Evolutionary conservation across 1,139 yeast genomes (phyloP).

Genomic region (Yamadazyma kanchanaburiensis): DNA sequence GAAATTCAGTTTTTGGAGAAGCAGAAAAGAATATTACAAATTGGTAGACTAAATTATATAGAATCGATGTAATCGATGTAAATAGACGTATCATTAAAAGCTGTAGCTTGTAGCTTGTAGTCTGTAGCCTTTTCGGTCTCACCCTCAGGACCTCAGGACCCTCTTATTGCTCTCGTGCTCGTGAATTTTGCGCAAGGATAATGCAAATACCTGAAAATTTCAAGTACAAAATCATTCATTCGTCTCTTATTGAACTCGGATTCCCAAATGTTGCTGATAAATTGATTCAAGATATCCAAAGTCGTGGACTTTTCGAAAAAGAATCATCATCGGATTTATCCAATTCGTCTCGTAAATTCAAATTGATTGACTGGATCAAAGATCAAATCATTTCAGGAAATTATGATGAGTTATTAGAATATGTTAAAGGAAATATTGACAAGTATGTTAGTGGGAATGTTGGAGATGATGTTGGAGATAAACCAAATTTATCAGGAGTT

Average conservation of each 20-base stretch:
- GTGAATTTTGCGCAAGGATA: no score
- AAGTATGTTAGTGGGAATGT: constrained; percentile 4
- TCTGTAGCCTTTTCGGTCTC: not conserved
- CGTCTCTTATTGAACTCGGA: constrained; percentile 21
- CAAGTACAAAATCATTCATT: constrained; percentile 29
- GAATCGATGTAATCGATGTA: no score
- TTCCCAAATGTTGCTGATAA: constrained; percentile 11
- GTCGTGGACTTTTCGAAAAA: constrained; percentile 9
- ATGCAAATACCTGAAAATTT: constrained; percentile 22
- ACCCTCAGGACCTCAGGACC: no score
- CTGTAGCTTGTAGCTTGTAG: not conserved
- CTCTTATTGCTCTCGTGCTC: no score
- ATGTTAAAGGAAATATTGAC: constrained; percentile 11
- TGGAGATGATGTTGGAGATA: constrained; percentile 2
- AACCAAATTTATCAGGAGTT: constrained; percentile 3
- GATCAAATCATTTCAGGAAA: constrained; percentile 19
- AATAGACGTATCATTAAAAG: no score
- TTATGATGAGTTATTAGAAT: constrained; percentile 18
- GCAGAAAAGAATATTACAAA: constrained; percentile 84
- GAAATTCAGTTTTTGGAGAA: constrained; percentile 87
- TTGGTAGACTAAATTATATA: no score
- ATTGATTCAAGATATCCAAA: constrained; percentile 12
- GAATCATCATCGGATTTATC: constrained; percentile 3
- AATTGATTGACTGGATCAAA: constrained; percentile 23
- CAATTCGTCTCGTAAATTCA: constrained; percentile 9